Evolutionary conservation across 371 early-diverging fungal genomes (phyloP).

Genomic region (Syncephalastrum racemosum): DNA sequence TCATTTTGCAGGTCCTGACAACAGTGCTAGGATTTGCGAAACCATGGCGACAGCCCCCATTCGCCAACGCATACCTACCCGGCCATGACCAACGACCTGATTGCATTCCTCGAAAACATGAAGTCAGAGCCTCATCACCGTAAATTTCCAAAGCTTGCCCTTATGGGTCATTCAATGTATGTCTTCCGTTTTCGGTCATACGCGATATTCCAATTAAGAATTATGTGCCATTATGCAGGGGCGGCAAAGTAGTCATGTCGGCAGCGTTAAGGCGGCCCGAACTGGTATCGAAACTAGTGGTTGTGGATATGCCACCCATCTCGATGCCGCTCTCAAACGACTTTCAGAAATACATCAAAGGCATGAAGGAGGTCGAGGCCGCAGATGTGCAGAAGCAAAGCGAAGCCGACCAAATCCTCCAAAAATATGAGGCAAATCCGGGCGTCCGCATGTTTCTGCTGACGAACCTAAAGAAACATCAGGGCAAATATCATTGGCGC

Average conservation of each 20-base stretch:
- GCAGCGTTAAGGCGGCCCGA: constrained; percentile 63
- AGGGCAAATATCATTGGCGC: constrained; percentile 58
- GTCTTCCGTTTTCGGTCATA: not conserved
- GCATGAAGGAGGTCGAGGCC: constrained; percentile 70
- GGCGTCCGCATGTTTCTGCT: constrained; percentile 83
- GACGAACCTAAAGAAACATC: constrained; percentile 77
- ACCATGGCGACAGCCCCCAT: constrained; percentile 93
- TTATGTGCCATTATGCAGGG: constrained; percentile 45
- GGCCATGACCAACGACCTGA: constrained; percentile 81
- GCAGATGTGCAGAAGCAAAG: constrained; percentile 55
- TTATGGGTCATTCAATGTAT: constrained; percentile 92
- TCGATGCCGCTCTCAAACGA: constrained; percentile 46
- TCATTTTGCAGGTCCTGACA: not conserved
- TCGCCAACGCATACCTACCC: constrained; percentile 63
- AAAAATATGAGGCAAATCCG: constrained; percentile 52
- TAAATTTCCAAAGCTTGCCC: constrained; percentile 44
- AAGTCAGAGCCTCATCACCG: constrained; percentile 28
- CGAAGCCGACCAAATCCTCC: constrained; percentile 75
- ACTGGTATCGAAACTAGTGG: constrained; percentile 67
- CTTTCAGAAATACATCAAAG: constrained; percentile 61
- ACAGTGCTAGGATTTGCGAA: constrained; percentile 76
- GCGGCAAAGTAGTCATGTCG: constrained; percentile 90
- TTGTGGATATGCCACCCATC: constrained; percentile 87
- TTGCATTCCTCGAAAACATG: constrained; percentile 46
- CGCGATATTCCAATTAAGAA: not conserved